A percentile compares a stretch with the other conserved stretches of the same genome.
These are phyloP conservation scores for Mortierella sp. DNA, from an alignment of 371 early-diverging fungal genomes.

Conservation along the genomic window DNA sequence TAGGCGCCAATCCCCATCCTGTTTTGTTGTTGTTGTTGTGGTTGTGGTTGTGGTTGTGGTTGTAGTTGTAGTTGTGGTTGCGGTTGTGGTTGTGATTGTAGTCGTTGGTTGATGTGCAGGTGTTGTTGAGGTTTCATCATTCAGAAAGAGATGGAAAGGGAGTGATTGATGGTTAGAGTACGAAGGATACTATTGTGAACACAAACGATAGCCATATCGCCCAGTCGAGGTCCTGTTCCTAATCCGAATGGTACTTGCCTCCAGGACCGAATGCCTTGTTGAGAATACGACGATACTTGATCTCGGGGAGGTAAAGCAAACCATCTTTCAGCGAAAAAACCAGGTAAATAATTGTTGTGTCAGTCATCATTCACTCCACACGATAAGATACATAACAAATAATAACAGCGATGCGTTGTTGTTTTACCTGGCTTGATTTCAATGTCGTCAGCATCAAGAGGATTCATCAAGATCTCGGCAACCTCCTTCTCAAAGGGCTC, in stretches of 20 bases:
- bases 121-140: background rate
- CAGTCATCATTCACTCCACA: background rate
- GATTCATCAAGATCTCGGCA: constrained; percentile 79
- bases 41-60: too few species aligned
- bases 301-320: constrained; percentile 93
- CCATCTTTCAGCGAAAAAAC: constrained; percentile 93
- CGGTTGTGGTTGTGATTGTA: too few species aligned
- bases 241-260: constrained; percentile 62
- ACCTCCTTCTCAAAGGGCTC: constrained; percentile 82
- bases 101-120: background rate
- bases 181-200: background rate
- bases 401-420: background rate
- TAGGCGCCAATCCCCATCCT: constrained; percentile 92
- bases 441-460: constrained; percentile 81
- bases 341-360: background rate
- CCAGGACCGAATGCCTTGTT: constrained; percentile 98
- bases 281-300: constrained; percentile 95
- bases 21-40: too few species aligned
- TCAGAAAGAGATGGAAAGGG: constrained; percentile 1
- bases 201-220: background rate
- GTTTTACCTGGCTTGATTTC: constrained; percentile 92
- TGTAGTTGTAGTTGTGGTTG: too few species aligned
- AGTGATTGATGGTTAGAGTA: background rate
- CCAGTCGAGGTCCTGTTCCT: background rate
- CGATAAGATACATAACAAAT: background rate